Evolutionary conservation across 371 early-diverging fungal genomes (phyloP).

Genomic region (Mortierella sp.): DNA sequence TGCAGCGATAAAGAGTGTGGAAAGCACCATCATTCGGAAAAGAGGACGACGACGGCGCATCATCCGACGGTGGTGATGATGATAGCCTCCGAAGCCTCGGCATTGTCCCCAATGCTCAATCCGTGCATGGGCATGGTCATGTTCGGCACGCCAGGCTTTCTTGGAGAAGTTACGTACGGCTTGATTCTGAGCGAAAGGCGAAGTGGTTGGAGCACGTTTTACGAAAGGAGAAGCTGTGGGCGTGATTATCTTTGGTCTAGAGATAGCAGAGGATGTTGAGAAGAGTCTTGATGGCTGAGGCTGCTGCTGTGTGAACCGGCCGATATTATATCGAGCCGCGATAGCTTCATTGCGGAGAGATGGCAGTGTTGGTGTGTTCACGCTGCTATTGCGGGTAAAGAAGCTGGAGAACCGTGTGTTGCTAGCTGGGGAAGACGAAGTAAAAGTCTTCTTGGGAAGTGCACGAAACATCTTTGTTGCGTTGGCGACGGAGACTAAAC

Average conservation of each 20-base stretch:
- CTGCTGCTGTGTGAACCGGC: slow-evolving; percentile 9
- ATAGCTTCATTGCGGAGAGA: slow-evolving; percentile 3
- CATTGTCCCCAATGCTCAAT: neutral
- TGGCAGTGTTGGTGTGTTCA: neutral
- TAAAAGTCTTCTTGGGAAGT: slow-evolving; percentile 21
- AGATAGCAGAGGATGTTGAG: slow-evolving; percentile 14
- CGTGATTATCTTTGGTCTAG: neutral
- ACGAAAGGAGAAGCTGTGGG: slow-evolving; percentile 7
- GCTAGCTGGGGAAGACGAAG: slow-evolving; percentile 8
- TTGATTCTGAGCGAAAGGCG: slow-evolving; percentile 28
- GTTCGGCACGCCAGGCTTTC: slow-evolving; percentile 29
- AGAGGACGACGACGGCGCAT: slow-evolving; percentile 28
- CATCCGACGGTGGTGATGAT: slow-evolving; percentile 14
- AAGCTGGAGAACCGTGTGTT: slow-evolving; percentile 1
- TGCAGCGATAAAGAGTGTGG: slow-evolving; percentile 36
- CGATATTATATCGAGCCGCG: slow-evolving; percentile 4
- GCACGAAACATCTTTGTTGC: slow-evolving; percentile 28
- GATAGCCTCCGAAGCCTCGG: slow-evolving; percentile 30
- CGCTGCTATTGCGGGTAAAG: slow-evolving; percentile 15
- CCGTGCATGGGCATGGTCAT: neutral
- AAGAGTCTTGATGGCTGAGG: slow-evolving; percentile 27
- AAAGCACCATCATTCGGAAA: slow-evolving; percentile 35
- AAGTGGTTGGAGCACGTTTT: slow-evolving; percentile 12
- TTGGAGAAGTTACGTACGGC: slow-evolving; percentile 38
- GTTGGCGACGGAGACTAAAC: slow-evolving; percentile 34